Percentiles rank a stretch among this genome's conserved stretches.
phyloP scores from a whole-genome alignment of 345 rosid genomes.

The Eucalyptus pumila region DNA sequence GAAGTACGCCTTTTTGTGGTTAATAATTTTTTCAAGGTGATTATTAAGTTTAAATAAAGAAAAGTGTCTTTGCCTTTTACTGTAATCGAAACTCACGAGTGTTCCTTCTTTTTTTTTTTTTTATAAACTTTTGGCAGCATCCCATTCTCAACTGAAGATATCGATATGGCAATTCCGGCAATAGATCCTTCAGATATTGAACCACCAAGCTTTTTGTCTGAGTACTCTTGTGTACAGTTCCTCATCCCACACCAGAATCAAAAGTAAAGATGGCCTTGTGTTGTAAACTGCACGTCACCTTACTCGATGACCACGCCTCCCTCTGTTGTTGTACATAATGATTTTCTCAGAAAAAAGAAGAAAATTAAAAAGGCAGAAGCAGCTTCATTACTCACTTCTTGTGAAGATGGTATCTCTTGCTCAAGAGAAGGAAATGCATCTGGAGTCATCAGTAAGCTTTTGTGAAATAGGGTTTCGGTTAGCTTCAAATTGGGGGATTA shows the following conservation, averaged over 20 bases:
- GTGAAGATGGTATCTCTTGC: background rate
- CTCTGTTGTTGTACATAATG: background rate
- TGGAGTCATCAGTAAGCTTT: background rate
- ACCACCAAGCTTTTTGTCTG: slow-evolving; percentile 44
- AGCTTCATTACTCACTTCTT: background rate
- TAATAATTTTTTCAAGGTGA: background rate
- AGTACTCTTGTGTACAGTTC: slow-evolving; percentile 57
- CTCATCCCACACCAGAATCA: slow-evolving; percentile 9
- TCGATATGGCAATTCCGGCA: slow-evolving; percentile 81
- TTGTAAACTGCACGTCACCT: background rate
- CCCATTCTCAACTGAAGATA: slow-evolving; percentile 91
- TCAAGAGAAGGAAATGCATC: background rate
- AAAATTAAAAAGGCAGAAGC: background rate
- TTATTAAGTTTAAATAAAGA: background rate
- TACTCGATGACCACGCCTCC: background rate
- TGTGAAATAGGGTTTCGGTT: background rate
- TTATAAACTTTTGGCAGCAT: slow-evolving; percentile 40
- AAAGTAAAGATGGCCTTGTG: background rate
- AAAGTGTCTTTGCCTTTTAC: background rate
- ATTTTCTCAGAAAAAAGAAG: background rate
- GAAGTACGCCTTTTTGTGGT: background rate
- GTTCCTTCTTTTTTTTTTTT: background rate
- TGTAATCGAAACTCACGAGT: background rate
- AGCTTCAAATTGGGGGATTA: background rate
- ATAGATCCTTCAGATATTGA: slow-evolving; percentile 63